phyloP scores from a whole-genome alignment of 176 grass and related monocot genomes.

The Luzula sylvatica region DNA sequence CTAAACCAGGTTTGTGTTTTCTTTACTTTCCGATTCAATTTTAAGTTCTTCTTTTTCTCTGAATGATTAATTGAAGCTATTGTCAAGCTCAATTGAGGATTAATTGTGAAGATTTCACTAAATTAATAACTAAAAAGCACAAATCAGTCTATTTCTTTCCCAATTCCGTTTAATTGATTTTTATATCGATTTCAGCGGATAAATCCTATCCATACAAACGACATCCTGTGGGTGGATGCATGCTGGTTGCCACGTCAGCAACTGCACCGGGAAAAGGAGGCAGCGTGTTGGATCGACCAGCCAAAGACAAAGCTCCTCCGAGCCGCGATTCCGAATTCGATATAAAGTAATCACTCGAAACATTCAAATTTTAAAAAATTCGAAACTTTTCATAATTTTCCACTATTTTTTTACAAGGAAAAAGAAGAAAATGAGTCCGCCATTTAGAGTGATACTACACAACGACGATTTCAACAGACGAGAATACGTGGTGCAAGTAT shows the following conservation, averaged over 20 bases:
- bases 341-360: slow-evolving; percentile 39
- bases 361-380: too few species aligned
- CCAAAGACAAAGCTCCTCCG: slow-evolving; percentile 69
- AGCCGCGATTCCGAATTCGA: slow-evolving; percentile 81
- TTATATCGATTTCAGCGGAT: slow-evolving; percentile 41
- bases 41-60: neutral
- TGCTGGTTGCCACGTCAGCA: slow-evolving; percentile 38
- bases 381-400: neutral
- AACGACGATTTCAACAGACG: slow-evolving; percentile 87
- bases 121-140: too few species aligned
- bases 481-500: slow-evolving; percentile 87
- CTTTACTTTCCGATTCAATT: neutral
- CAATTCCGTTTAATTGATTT: too few species aligned
- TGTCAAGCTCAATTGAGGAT: too few species aligned
- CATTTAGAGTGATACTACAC: slow-evolving; percentile 67
- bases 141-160: too few species aligned
- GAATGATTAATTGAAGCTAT: too few species aligned
- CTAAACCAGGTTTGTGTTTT: slow-evolving; percentile 7
- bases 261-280: slow-evolving; percentile 81
- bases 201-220: slow-evolving; percentile 33
- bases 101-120: too few species aligned
- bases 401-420: slow-evolving; percentile 39
- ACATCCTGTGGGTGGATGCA: slow-evolving; percentile 22
- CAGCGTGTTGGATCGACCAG: slow-evolving; percentile 76
- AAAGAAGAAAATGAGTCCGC: slow-evolving; percentile 62